Evolutionary conservation across 2,329 filamentous ascomycete genomes (phyloP), one percentile per base, ranked within the genome.

Genomic region (Pseudocercospora crystallina): DNA sequence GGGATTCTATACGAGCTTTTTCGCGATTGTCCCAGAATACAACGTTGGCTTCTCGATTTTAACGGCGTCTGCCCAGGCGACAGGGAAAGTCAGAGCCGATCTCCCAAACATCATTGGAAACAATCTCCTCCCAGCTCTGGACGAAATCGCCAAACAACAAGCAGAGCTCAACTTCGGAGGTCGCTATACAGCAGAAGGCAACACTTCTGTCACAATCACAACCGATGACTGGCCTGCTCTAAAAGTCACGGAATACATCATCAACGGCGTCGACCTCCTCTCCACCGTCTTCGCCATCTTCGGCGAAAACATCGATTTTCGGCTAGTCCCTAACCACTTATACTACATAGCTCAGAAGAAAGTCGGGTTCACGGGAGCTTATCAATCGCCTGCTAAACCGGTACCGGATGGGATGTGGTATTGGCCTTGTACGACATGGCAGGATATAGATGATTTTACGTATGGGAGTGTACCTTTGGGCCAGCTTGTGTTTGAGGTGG

Each of bases 11-110:
- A 47, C 50, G 32, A 57, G 54, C 3, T 20, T 59, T 1, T 56
- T 77, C 0, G 70, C 66, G 13, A 59, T 80, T 2, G 61, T 80
- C 0, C 75, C 76, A 0, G 75, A 79, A 54, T 78, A 78, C 56
- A 71, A 73, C 40, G 53, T 77, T 5, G 71, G 71, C 29, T 61
- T 76, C 45, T 67, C 69, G 5, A 58, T 78, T 9, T 57, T 79
- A 42, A 65, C 65, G 0, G 71, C 68, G 8, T 49, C 56, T 32
- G n/a, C 40, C 38, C 26, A 41, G 29, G 14, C 47, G 35, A 31
- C 43, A 50, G 43, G 53, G 31, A 29, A 53, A 34, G 38, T 59
- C 5, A 44, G 30, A 38, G 54, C 48, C 32, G 30, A 45, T 8
- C 26, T 58, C 8, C 47, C 57, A 11, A 62, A 65, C 26, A 40